Evolutionary conservation across 148 eudicot species (phyloP), one percentile per base, ranked within the genome.

Genomic region (Rhododendron ferrugineum): DNA sequence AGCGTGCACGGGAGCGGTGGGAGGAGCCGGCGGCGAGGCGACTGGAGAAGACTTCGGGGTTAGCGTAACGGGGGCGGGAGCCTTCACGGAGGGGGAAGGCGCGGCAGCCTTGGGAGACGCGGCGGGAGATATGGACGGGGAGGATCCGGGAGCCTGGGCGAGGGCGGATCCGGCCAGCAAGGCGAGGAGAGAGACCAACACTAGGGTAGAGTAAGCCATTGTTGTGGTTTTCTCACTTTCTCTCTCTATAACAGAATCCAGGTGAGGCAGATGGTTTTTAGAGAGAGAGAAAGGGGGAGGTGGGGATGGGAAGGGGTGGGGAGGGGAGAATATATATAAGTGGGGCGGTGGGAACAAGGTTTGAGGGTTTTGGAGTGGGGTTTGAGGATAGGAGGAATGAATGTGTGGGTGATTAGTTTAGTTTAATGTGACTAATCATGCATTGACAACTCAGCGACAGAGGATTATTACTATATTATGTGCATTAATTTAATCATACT

Each of bases 141-240:
- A 76, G 47, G 91, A 77, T 0, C 54, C 37, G 2, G 94, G 94
- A 11, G 90, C 84, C 85, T 92, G 94, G n/a, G 94, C 90, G 3
- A 92, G 11, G 22, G 89, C 91, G 2, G 91, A 80, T 72, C 89
- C 89, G 11, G 85, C 93, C 11, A 91, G 58, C 83, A 90, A 30
- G 36, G 90, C 87, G 72, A 89, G 83, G 32, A 91, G 10, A 10
- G 88, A n/a, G 0, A 84, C 86, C 52, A 85, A 30, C 22, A 91
- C 37, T 22, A 83, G 26, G 47, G 79, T 83, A n/a, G 92, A 86
- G 62, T 60, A 74, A 6, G 88, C 91, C 94, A 92, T 92, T 86
- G 49, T 84, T 76, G 64, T 28, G 5, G 1, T 44, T 23, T 22
- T 50, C 66, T 46, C 78, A 22, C n/a, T 26, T 26, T 26, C 73